A percentile compares a stretch with the other conserved stretches of the same genome.
phyloP scores from a whole-genome alignment of 371 early-diverging fungal genomes.

The Dichotomocladium elegans region DNA sequence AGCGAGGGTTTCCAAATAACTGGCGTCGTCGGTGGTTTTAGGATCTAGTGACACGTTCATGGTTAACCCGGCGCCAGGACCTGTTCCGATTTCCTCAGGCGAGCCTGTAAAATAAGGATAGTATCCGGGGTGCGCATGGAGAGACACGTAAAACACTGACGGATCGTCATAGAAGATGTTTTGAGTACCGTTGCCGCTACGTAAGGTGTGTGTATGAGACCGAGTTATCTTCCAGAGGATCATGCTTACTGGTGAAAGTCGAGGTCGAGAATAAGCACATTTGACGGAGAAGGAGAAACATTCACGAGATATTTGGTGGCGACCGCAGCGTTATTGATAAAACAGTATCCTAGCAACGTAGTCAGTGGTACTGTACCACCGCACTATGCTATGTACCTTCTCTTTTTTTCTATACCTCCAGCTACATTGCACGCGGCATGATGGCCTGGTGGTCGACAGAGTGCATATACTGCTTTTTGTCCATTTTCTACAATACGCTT shows the following conservation, averaged over 20 bases:
- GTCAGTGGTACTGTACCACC: no score
- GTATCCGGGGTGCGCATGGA: conserved; percentile 45
- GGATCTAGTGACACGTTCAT: conserved; percentile 67
- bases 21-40: conserved; percentile 37
- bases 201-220: not conserved
- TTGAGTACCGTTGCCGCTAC: conserved; percentile 73
- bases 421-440: conserved; percentile 54
- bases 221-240: not conserved
- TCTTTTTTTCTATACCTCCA: conserved; percentile 25
- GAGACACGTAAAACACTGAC: conserved; percentile 56
- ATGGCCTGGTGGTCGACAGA: conserved; percentile 70
- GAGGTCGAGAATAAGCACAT: conserved; percentile 50
- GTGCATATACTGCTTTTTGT: conserved; percentile 51
- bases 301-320: conserved; percentile 51
- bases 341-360: conserved; percentile 38
- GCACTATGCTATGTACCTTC: not conserved
- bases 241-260: conserved; percentile 61
- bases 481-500: not conserved
- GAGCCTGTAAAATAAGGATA: conserved; percentile 67
- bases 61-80: conserved; percentile 57
- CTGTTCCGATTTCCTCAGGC: conserved; percentile 49
- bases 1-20: conserved; percentile 38
- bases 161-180: conserved; percentile 60
- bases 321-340: conserved; percentile 59
- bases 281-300: no score